Percentiles rank a stretch among this genome's conserved stretches.
Conservation (phyloP, 2,329 filamentous ascomycete species). For the Talaromyces verruculosus region DNA sequence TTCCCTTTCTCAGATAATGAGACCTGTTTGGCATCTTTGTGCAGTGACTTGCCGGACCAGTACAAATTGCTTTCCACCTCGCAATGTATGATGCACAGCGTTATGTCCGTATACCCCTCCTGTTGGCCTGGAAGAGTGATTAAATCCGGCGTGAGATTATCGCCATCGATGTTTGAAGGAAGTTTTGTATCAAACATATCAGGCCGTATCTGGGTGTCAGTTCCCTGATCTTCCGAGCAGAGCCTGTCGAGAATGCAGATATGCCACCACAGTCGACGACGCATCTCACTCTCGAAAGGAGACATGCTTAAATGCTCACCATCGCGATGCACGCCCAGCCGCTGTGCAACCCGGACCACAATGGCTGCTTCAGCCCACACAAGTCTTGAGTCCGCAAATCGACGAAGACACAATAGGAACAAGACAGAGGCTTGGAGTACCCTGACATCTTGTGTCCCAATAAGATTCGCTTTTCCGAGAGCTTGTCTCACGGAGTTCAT, state of each 20-base stretch:
- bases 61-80: slow-evolving; percentile 24
- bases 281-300: slow-evolving; percentile 52
- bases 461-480: neutral
- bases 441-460: neutral
- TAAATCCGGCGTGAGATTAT: neutral
- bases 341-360: slow-evolving; percentile 1
- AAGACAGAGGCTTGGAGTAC: neutral
- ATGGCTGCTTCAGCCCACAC: neutral
- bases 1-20: slow-evolving; percentile 23
- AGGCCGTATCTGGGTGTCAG: neutral
- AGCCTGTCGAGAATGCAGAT: slow-evolving; percentile 13
- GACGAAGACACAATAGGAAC: slow-evolving; percentile 2
- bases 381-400: neutral
- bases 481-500: neutral
- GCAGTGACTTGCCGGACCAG: slow-evolving; percentile 17
- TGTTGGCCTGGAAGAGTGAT: neutral
- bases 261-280: slow-evolving; percentile 15
- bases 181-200: slow-evolving; percentile 23
- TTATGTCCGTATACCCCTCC: slow-evolving; percentile 25
- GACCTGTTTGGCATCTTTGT: neutral
- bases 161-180: slow-evolving; percentile 4
- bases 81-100: slow-evolving; percentile 26
- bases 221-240: slow-evolving; percentile 14
- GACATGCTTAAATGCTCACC: slow-evolving; percentile 52
- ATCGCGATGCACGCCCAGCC: slow-evolving; percentile 51